A percentile compares a stretch with the other conserved stretches of the same genome.
Evolutionary conservation across 2,329 filamentous ascomycete genomes (phyloP).

Genomic region (Sporothrix schenckii): DNA sequence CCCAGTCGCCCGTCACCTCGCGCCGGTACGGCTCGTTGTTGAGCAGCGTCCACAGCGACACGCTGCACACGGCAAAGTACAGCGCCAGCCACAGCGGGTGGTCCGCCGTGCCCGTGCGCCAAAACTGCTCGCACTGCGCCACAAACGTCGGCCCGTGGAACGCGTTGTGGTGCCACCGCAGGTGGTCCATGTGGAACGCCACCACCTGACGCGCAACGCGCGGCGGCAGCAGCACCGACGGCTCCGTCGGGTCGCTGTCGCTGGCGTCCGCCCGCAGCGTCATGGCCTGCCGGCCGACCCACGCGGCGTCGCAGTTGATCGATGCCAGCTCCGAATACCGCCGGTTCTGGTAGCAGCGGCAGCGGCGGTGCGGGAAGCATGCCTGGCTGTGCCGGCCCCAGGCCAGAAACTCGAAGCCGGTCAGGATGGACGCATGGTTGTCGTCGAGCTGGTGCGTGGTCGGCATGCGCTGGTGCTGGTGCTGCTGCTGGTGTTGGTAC

Average conservation of each 20-base stretch:
- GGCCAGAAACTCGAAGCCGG: slow-evolving; percentile 44
- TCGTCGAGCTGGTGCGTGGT: background rate
- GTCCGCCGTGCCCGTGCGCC: slow-evolving; percentile 36
- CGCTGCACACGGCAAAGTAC: slow-evolving; percentile 38
- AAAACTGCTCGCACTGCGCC: slow-evolving; percentile 38
- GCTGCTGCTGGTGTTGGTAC: background rate
- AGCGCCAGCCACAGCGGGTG: slow-evolving; percentile 40
- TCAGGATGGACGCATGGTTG: slow-evolving; percentile 38
- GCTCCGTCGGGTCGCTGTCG: slow-evolving; percentile 1
- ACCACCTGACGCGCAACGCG: slow-evolving; percentile 35
- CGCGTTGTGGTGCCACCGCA: slow-evolving; percentile 40
- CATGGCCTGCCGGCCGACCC: slow-evolving; percentile 29
- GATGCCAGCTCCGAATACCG: slow-evolving; percentile 37
- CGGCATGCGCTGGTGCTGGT: background rate
- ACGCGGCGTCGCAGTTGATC: slow-evolving; percentile 37
- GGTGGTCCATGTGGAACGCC: slow-evolving; percentile 37
- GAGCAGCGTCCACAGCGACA: slow-evolving; percentile 36
- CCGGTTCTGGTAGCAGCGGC: slow-evolving; percentile 39
- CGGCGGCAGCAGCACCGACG: slow-evolving; percentile 28
- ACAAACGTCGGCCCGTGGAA: slow-evolving; percentile 39
- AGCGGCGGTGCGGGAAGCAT: slow-evolving; percentile 44
- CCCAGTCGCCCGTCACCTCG: slow-evolving; percentile 1
- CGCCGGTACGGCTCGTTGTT: slow-evolving; percentile 33
- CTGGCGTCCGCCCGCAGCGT: slow-evolving; percentile 2
- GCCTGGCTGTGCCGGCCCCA: slow-evolving; percentile 44